Percentiles rank a stretch among this genome's conserved stretches.
These are phyloP conservation scores for Astragalus glycyphyllos DNA, from an alignment of 306 rosid genomes.

Conservation along the genomic window DNA sequence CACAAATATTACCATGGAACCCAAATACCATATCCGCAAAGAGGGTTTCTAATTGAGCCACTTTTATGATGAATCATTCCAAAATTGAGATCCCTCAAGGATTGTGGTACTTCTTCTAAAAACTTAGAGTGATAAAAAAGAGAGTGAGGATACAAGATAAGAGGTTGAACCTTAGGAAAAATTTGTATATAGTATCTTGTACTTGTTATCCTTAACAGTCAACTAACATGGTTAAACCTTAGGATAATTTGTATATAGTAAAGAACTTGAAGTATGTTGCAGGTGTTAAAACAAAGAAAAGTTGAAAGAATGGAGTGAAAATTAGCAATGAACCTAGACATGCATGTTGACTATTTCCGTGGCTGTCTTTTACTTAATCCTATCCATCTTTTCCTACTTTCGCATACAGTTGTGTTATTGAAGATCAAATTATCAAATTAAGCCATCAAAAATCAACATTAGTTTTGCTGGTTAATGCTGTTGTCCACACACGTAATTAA, in stretches of 20 bases:
- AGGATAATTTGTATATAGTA: neutral
- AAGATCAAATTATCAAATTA: no score
- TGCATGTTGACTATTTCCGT: conserved; percentile 3
- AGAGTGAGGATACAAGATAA: neutral
- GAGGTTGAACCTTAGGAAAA: neutral
- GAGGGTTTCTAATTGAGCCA: neutral
- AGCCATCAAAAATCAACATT: no score
- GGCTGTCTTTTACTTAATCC: neutral
- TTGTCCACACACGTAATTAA: no score
- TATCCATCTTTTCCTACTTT: conserved; percentile 11
- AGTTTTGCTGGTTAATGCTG: no score
- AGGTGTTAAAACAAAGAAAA: neutral
- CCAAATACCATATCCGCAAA: neutral
- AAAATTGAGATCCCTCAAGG: conserved; percentile 15
- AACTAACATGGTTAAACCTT: conserved; percentile 2
- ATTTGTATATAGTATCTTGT: neutral
- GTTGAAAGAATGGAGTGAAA: conserved; percentile 18
- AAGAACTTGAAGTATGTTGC: conserved; percentile 2
- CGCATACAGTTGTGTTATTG: neutral
- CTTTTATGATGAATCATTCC: conserved; percentile 21
- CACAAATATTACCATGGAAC: neutral
- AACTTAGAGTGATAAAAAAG: neutral
- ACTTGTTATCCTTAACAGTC: neutral
- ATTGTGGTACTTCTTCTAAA: neutral
- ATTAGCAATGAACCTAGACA: conserved; percentile 18